A percentile compares a stretch with the other conserved stretches of the same genome.
Conservation (phyloP, 2,329 filamentous ascomycete genomes). For the Microsporum audouinii region DNA sequence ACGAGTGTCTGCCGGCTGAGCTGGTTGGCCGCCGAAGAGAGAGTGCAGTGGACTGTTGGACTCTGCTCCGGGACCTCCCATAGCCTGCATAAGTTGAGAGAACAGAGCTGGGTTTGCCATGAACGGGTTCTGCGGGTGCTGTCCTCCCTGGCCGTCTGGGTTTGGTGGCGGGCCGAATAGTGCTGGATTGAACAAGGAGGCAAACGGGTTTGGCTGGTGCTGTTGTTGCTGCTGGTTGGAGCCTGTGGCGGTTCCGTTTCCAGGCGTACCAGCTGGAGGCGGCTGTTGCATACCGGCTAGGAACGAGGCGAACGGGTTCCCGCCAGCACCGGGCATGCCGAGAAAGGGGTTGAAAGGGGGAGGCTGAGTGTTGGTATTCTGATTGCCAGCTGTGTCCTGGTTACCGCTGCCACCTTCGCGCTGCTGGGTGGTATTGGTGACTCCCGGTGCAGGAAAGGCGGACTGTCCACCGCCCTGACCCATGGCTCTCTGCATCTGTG, state of each 20-base stretch:
- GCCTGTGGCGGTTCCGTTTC: slow-evolving; percentile 22
- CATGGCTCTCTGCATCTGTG: slow-evolving; percentile 64
- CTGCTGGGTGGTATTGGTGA: slow-evolving; percentile 72
- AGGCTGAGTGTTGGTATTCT: slow-evolving; percentile 20
- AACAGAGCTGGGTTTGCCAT: slow-evolving; percentile 50
- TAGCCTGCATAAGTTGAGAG: slow-evolving; percentile 44
- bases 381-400: slow-evolving; percentile 23
- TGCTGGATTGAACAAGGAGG: slow-evolving; percentile 47
- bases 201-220: slow-evolving; percentile 54
- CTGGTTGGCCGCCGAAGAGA: slow-evolving; percentile 30
- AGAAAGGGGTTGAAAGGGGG: slow-evolving; percentile 24
- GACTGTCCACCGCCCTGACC: slow-evolving; percentile 33
- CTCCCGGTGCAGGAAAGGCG: slow-evolving; percentile 79
- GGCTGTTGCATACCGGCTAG: slow-evolving; percentile 34
- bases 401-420: slow-evolving; percentile 26
- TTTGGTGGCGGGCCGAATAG: slow-evolving; percentile 24
- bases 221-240: slow-evolving; percentile 20
- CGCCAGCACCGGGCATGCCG: slow-evolving; percentile 13
- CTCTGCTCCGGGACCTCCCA: slow-evolving; percentile 26
- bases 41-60: slow-evolving; percentile 28
- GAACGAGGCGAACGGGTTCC: slow-evolving; percentile 26
- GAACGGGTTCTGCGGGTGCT: slow-evolving; percentile 43
- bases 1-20: slow-evolving; percentile 59
- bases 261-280: slow-evolving; percentile 6
- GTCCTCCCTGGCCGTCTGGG: slow-evolving; percentile 17